Percentiles rank a stretch among this genome's conserved stretches.
Evolutionary conservation across 2,329 filamentous ascomycete species (phyloP).

Genomic region (Fusarium scirpi): DNA sequence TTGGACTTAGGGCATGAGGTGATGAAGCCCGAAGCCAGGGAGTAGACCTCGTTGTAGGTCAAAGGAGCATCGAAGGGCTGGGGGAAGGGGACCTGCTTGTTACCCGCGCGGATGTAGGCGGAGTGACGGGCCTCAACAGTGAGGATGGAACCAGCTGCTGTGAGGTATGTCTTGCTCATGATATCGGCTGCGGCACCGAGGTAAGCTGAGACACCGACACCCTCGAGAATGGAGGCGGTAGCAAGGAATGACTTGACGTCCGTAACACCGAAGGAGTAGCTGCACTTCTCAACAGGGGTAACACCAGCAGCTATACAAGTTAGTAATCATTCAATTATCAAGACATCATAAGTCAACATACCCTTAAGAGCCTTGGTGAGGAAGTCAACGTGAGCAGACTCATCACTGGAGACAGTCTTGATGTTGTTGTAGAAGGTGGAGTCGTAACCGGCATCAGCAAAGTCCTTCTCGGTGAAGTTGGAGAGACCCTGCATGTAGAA

Average conservation of each 20-base stretch:
- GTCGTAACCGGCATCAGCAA: slow-evolving; percentile 63
- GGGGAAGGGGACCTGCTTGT: slow-evolving; percentile 65
- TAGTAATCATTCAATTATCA: not conserved
- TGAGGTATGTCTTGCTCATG: slow-evolving; percentile 67
- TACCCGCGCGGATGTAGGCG: slow-evolving; percentile 66
- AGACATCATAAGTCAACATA: not conserved
- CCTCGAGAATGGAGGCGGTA: slow-evolving; percentile 73
- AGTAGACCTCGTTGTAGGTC: slow-evolving; percentile 69
- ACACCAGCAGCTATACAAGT: slow-evolving; percentile 54
- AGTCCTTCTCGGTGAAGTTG: slow-evolving; percentile 67
- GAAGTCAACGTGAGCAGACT: slow-evolving; percentile 43
- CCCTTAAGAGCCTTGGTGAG: slow-evolving; percentile 37
- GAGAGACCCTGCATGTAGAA: slow-evolving; percentile 72
- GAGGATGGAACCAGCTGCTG: slow-evolving; percentile 72
- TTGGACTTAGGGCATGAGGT: slow-evolving; percentile 66
- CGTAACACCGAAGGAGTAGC: slow-evolving; percentile 70
- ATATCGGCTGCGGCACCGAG: slow-evolving; percentile 72
- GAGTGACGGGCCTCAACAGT: slow-evolving; percentile 73
- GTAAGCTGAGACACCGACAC: slow-evolving; percentile 73
- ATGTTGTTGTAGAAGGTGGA: slow-evolving; percentile 68
- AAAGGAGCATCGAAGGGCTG: slow-evolving; percentile 72
- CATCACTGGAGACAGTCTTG: slow-evolving; percentile 67
- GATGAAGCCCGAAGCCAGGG: slow-evolving; percentile 74
- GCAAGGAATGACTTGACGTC: slow-evolving; percentile 68
- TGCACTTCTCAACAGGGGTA: slow-evolving; percentile 64